Evolutionary conservation across 2,329 filamentous ascomycete species (phyloP), one percentile per base, ranked within the genome.

Genomic region (Epichloe amarillans): DNA sequence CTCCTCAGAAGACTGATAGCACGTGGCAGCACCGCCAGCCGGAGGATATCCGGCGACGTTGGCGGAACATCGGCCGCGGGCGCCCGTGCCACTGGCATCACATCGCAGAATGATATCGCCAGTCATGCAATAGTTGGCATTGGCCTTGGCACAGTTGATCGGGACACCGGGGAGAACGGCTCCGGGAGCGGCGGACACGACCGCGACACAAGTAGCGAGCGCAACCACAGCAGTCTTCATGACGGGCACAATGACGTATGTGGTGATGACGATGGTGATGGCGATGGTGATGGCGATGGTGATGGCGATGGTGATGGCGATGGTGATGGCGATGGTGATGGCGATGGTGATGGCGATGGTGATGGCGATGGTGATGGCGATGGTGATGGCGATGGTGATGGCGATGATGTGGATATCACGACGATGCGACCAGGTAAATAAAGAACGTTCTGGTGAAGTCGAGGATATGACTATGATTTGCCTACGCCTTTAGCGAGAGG

Each of bases 41-140:
- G 72, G 72, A 42, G 67, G 66, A 50, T 70, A 61, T 46, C 70
- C 71, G 26, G 62, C 62, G 33, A 75, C 62, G 59, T 73, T 71
- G 54, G 70, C 64, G 46, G 67, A 65, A 64, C 72, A 75, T 56
- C 69, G 69, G 49, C 66, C 68, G 19, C 69, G 62, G 37, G 66
- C 62, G 46, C 68, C 72, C n/a, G 62, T 48, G 33, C 56, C 57
- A 36, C 64, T 62, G 38, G 56, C 64, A 51, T 66, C 65, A 59
- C 72, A 76, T 46, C 70, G 67, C 54, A 75, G 66, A 63, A 76
- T 75, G 60, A 73, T 73, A 57, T 71, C 69, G 41, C 63, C 66
- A n/a, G 56, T 53, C 42, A 71, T 58, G 59, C 72, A 75, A 64
- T 68, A 76, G 47, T 62, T 64, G 17, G 64, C 67, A 54, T 71